phyloP scores from a whole-genome alignment of 768 basidiomycete genomes.

The Scleroderma bovista region DNA sequence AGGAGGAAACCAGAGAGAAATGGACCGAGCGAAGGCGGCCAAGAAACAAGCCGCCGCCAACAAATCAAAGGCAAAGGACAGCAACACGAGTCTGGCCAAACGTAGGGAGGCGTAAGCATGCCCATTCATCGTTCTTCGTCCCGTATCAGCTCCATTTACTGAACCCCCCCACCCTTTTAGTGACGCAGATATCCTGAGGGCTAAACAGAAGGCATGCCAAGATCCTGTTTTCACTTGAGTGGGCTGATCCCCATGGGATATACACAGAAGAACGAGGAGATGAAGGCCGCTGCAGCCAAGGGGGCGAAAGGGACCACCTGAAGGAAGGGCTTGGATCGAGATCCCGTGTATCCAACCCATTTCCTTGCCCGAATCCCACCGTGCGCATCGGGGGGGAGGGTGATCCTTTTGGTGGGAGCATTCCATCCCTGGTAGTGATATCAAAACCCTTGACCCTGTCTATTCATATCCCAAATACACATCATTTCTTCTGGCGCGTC shows the following conservation, averaged over 20 bases:
- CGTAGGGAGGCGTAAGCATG: slow-evolving; percentile 70
- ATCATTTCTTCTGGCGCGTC: not conserved
- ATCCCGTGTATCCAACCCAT: slow-evolving; percentile 12
- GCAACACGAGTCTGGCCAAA: slow-evolving; percentile 53
- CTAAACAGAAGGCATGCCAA: slow-evolving; percentile 68
- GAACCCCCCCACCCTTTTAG: slow-evolving; percentile 33
- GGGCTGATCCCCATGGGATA: slow-evolving; percentile 6
- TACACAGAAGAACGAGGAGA: slow-evolving; percentile 55
- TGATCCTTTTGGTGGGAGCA: slow-evolving; percentile 6
- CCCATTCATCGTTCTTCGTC: slow-evolving; percentile 6
- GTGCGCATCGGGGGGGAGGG: not conserved
- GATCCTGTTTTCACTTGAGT: slow-evolving; percentile 3
- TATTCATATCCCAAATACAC: not conserved
- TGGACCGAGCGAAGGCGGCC: slow-evolving; percentile 65
- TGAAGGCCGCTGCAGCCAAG: slow-evolving; percentile 28
- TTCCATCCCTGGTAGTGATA: slow-evolving; percentile 7
- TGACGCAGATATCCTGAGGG: slow-evolving; percentile 68
- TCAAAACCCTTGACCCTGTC: slow-evolving; percentile 6
- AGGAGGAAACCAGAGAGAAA: slow-evolving; percentile 84
- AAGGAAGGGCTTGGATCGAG: slow-evolving; percentile 11
- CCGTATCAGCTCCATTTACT: slow-evolving; percentile 20
- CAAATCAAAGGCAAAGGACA: slow-evolving; percentile 68
- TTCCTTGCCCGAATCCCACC: not conserved
- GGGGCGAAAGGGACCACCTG: slow-evolving; percentile 33
- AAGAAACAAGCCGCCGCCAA: slow-evolving; percentile 54